phyloP scores from a whole-genome alignment of 2,329 filamentous ascomycete genomes.

The Shiraia sp. region DNA sequence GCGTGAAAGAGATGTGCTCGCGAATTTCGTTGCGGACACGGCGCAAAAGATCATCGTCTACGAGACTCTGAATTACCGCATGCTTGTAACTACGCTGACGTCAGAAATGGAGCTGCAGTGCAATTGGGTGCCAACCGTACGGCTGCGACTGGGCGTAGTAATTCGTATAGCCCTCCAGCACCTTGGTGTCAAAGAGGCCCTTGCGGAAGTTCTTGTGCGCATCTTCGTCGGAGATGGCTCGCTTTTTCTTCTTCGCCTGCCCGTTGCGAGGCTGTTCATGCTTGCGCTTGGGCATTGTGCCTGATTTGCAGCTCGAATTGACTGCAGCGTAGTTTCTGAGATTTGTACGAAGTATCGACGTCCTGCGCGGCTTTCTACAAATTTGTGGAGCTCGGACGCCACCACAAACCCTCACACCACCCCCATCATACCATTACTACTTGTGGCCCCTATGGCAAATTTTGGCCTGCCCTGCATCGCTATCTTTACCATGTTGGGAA shows the following conservation, averaged over 20 bases:
- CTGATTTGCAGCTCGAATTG: not conserved
- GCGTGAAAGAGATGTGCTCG: slow-evolving; percentile 90
- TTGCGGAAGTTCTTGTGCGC: slow-evolving; percentile 45
- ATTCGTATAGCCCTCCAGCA: slow-evolving; percentile 38
- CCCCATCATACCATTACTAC: too few relatives aligned
- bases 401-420: not conserved
- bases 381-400: not conserved
- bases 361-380: too few relatives aligned
- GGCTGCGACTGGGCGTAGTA: slow-evolving; percentile 46
- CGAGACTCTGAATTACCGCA: slow-evolving; percentile 80
- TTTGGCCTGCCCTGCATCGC: too few relatives aligned
- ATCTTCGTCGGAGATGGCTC: slow-evolving; percentile 46
- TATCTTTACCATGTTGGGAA: too few relatives aligned
- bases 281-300: slow-evolving; percentile 48
- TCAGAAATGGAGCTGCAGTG: slow-evolving; percentile 7
- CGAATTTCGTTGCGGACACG: slow-evolving; percentile 86
- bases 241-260: slow-evolving; percentile 51
- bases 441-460: too few relatives aligned
- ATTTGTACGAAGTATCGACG: not conserved
- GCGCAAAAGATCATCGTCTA: slow-evolving; percentile 81
- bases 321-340: not conserved
- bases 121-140: slow-evolving; percentile 27
- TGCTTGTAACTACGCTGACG: slow-evolving; percentile 72
- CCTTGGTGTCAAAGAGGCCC: slow-evolving; percentile 44
- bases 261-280: slow-evolving; percentile 44